Conservation (phyloP, 768 basidiomycete genomes). For the Trametes gibbosa region DNA sequence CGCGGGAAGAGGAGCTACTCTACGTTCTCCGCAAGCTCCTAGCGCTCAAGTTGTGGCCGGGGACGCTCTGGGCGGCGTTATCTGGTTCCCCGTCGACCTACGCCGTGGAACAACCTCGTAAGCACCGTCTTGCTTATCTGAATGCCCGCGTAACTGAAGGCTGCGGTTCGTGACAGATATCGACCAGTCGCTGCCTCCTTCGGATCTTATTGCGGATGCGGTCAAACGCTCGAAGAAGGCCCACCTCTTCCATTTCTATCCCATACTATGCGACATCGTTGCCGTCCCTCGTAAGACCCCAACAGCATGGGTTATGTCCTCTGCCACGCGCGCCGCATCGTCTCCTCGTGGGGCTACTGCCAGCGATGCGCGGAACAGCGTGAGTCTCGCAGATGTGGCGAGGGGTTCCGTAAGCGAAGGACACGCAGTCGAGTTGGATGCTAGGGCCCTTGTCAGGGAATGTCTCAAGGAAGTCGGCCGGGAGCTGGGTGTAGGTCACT, state of each 20-base stretch:
- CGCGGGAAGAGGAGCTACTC: constrained; percentile 84
- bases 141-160: not conserved
- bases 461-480: constrained; percentile 69
- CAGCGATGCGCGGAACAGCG: constrained; percentile 5
- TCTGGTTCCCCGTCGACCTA: constrained; percentile 62
- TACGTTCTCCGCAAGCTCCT: constrained; percentile 81
- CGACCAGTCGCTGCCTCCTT: constrained; percentile 46
- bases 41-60: constrained; percentile 68
- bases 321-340: constrained; percentile 8
- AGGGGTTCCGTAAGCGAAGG: constrained; percentile 25
- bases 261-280: constrained; percentile 73
- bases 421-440: constrained; percentile 52
- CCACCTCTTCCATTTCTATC: constrained; percentile 88
- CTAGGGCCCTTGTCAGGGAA: constrained; percentile 59
- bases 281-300: constrained; percentile 70
- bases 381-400: constrained; percentile 17
- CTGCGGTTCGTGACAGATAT: constrained; percentile 27
- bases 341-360: not conserved
- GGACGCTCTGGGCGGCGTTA: constrained; percentile 72
- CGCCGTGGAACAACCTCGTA: constrained; percentile 58
- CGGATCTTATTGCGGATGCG: constrained; percentile 63
- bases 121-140: constrained; percentile 15
- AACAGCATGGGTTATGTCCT: constrained; percentile 54
- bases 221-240: constrained; percentile 73
- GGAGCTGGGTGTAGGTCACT: constrained; percentile 59